Percentiles rank a stretch among this genome's conserved stretches.
Evolutionary conservation across 768 basidiomycete species (phyloP).

Genomic region (Amanita brunnescens): DNA sequence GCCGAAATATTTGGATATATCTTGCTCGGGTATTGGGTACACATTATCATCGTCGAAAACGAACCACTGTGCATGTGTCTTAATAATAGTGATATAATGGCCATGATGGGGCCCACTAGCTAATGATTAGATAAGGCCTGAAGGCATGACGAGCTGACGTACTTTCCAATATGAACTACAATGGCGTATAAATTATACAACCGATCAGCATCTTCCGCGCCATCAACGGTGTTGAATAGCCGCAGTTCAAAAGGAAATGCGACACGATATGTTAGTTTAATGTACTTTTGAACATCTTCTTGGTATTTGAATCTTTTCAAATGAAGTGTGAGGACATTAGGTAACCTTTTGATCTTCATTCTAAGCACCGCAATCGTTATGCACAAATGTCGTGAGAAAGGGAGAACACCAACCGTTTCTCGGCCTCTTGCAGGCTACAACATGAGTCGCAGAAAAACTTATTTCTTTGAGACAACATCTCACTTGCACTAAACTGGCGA

Average conservation of each 20-base stretch:
- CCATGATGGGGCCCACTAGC: constrained; percentile 94
- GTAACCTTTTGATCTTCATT: constrained; percentile 98
- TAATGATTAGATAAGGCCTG: constrained; percentile 12
- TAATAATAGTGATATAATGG: constrained; percentile 94
- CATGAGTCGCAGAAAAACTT: constrained; percentile 99
- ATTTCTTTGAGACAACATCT: constrained; percentile 97
- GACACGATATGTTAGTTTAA: constrained; percentile 94
- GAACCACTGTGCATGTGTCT: constrained; percentile 77
- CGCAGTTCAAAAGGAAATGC: constrained; percentile 93
- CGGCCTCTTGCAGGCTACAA: constrained; percentile 94
- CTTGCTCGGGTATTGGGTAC: constrained; percentile 76
- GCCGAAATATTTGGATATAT: constrained; percentile 92
- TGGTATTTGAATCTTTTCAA: constrained; percentile 99
- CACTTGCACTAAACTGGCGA: constrained; percentile 92
- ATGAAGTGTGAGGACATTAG: constrained; percentile 92
- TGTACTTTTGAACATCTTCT: constrained; percentile 82
- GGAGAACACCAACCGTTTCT: constrained; percentile 67
- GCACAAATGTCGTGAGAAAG: constrained; percentile 6
- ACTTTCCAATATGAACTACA: constrained; percentile 99
- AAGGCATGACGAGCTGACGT: constrained; percentile 26
- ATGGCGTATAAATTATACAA: constrained; percentile 93
- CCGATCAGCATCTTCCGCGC: constrained; percentile 83
- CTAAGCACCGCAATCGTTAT: constrained; percentile 30
- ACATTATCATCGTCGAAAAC: constrained; percentile 96
- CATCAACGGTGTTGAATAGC: constrained; percentile 95